Base-by-base conservation (phyloP, 768 basidiomycete species). In the Solioccasus polychromus region DNA sequence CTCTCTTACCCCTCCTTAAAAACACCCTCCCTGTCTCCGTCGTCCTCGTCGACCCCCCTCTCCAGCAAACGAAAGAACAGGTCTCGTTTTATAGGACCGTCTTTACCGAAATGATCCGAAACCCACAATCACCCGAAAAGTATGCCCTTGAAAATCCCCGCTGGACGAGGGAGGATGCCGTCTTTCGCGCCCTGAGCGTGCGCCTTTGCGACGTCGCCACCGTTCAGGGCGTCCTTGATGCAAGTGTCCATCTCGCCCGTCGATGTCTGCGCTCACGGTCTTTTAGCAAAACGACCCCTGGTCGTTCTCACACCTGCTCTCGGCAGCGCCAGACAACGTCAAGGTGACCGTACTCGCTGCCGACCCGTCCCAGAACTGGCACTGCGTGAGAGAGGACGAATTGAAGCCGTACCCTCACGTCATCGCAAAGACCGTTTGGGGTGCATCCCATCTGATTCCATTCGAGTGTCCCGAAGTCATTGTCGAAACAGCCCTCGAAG, bases 271-370 rank as follows among this genome's bases (percentile, higher is more conserved):
- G 15, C 35, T 44, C 3, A 51, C 30, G 15, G 11, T 19, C 4
- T 12, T 29, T 3, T n/a, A 62, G 60, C 49, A 62, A 53, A 61
- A 60, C 37, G 2, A 15, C 0, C 51, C 57, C 8, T 60, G 60
- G 60, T 53, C 57, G n/a, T 60, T 56, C 31, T 23, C 40, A 5
- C 48, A 50, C 40, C 37, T 28, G 2, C 26, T 59, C 0, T 35
- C 8, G 23, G 12, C 19, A 8, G 23, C 8, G 1, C 57, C 53
- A 14, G 38, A 47, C 12, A 50, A 53, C 12, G 44, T 55, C 28
- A 39, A 29, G 5, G 32, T 60, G 20, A 42, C 29, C 0, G 42
- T 53, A 3, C 50, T 59, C 2, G 46, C 23, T 14, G 58, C 51
- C 1, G 54, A 59, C 22, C 54, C 58, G 2, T 34, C 35, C 18